Evolutionary conservation across 2,329 filamentous ascomycete species (phyloP).

Genomic region (Shiraia sp.): DNA sequence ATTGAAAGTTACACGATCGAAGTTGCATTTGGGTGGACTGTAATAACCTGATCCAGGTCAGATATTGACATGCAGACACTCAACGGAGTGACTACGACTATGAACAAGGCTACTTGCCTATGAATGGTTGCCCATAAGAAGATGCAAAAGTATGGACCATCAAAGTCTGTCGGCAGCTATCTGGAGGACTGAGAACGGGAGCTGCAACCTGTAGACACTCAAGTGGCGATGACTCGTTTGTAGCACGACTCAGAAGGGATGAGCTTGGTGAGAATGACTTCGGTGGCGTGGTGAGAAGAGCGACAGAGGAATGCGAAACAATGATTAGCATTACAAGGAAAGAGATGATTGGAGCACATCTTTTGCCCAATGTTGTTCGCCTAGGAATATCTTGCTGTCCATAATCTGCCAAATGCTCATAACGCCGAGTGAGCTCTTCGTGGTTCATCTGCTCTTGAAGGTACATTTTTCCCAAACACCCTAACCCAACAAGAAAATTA

Average conservation of each 20-base stretch:
- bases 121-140: constrained; percentile 74
- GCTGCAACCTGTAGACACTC: constrained; percentile 72
- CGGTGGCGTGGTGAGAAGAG: constrained; percentile 21
- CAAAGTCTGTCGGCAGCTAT: constrained; percentile 59
- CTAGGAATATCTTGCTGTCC: constrained; percentile 12
- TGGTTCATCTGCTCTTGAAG: constrained; percentile 21
- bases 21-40: constrained; percentile 67
- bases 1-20: constrained; percentile 76
- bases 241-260: constrained; percentile 24
- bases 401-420: constrained; percentile 11
- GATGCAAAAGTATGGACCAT: constrained; percentile 72
- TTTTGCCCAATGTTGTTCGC: constrained; percentile 13
- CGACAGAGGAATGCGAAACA: constrained; percentile 30
- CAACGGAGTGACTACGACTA: background rate
- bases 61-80: background rate
- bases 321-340: constrained; percentile 42
- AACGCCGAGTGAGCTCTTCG: constrained; percentile 16
- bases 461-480: constrained; percentile 18
- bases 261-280: constrained; percentile 13
- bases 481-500: constrained; percentile 14
- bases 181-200: constrained; percentile 60
- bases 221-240: constrained; percentile 46
- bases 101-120: constrained; percentile 56
- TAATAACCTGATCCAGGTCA: constrained; percentile 58
- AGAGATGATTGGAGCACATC: constrained; percentile 23